Percentiles rank a stretch among this genome's conserved stretches.
Evolutionary conservation across 2,329 filamentous ascomycete species (phyloP).

Genomic region (Talaromyces amestolkiae): DNA sequence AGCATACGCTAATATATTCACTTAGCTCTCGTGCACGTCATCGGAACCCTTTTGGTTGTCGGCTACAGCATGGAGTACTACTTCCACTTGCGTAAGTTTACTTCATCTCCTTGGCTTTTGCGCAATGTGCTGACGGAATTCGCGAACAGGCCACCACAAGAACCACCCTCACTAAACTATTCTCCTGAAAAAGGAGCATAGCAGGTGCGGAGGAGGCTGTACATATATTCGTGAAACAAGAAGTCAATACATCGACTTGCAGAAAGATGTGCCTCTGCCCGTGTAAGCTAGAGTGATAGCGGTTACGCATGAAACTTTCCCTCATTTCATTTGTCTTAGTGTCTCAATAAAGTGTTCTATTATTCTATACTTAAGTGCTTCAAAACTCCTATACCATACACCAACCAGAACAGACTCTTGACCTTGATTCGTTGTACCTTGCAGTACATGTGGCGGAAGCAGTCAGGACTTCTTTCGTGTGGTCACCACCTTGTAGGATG

Average conservation of each 20-base stretch:
- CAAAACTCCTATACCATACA: background rate
- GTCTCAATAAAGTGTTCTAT: slow-evolving; percentile 11
- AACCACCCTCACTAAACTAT: slow-evolving; percentile 90
- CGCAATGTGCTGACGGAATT: background rate
- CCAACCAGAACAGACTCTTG: background rate
- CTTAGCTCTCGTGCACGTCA: slow-evolving; percentile 81
- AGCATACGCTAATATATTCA: slow-evolving; percentile 16
- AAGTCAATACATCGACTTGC: slow-evolving; percentile 33
- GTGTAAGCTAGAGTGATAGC: slow-evolving; percentile 13
- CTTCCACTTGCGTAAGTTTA: slow-evolving; percentile 91
- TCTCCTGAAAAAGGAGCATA: slow-evolving; percentile 16
- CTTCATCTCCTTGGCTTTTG: background rate
- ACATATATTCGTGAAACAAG: slow-evolving; percentile 39
- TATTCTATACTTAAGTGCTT: background rate
- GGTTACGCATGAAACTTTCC: slow-evolving; percentile 10
- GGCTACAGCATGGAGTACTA: slow-evolving; percentile 99
- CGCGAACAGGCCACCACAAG: slow-evolving; percentile 88
- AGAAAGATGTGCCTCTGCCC: slow-evolving; percentile 20
- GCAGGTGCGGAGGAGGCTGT: slow-evolving; percentile 35
- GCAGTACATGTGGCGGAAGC: background rate
- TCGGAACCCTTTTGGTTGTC: slow-evolving; percentile 72
- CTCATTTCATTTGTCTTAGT: slow-evolving; percentile 18
- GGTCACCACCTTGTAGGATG: too few species aligned
- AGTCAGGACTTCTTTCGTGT: background rate
- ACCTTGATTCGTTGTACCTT: background rate